These are phyloP conservation scores for Geranomyces michiganensis DNA, from an alignment of 192 early-diverging fungal genomes.

Conservation along the genomic window DNA sequence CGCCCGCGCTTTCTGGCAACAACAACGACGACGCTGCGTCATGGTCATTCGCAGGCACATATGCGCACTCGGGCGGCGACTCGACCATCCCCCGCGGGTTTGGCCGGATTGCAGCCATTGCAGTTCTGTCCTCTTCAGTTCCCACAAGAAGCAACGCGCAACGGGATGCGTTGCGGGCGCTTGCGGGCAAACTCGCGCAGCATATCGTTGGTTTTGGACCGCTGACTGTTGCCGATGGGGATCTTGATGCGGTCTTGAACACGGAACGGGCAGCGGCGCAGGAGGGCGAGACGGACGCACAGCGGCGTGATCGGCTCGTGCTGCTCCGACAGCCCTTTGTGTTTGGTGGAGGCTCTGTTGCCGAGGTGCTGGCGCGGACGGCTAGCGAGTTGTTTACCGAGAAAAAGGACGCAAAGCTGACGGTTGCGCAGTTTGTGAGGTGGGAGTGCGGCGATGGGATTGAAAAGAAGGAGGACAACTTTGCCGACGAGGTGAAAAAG, in stretches of 20 bases:
- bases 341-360: conserved; percentile 74
- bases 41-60: conserved; percentile 47
- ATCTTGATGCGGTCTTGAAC: not conserved
- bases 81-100: conserved; percentile 36
- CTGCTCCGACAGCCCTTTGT: conserved; percentile 75
- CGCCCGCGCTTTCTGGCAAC: not conserved
- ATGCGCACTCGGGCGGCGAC: conserved; percentile 71
- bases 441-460: conserved; percentile 87
- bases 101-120: conserved; percentile 82
- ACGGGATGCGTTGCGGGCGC: not conserved
- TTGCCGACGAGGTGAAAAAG: conserved; percentile 77
- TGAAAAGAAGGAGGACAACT: conserved; percentile 73
- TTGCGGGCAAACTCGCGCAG: conserved; percentile 77
- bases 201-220: conserved; percentile 87
- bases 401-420: conserved; percentile 31
- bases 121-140: conserved; percentile 51
- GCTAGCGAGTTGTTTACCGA: conserved; percentile 43
- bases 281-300: conserved; percentile 45
- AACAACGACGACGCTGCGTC: not conserved
- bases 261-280: not conserved
- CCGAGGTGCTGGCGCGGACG: conserved; percentile 54
- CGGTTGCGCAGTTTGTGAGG: conserved; percentile 70
- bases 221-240: conserved; percentile 39
- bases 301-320: conserved; percentile 56
- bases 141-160: conserved; percentile 19